Evolutionary conservation across 2,329 filamentous ascomycete species (phyloP).

Genomic region (Huntiella bhutanensis): DNA sequence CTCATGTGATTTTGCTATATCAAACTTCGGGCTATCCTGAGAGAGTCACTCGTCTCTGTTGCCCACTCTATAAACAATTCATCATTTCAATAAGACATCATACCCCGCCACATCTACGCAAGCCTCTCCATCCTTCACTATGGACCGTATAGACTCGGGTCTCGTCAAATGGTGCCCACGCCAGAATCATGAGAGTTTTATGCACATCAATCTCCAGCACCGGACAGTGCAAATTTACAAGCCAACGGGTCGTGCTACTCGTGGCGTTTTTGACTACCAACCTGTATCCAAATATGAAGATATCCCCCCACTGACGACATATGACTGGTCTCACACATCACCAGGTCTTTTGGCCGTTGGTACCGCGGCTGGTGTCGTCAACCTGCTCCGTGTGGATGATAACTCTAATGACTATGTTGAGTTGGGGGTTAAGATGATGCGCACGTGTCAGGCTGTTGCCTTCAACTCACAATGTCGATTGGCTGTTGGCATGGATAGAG

Average conservation of each 20-base stretch:
- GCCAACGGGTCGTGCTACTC: slow-evolving; percentile 38
- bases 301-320: slow-evolving; percentile 43
- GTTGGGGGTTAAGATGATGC: slow-evolving; percentile 53
- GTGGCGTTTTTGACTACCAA: slow-evolving; percentile 36
- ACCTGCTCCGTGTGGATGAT: slow-evolving; percentile 54
- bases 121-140: slow-evolving; percentile 15
- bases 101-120: neutral
- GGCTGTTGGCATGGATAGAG: slow-evolving; percentile 62
- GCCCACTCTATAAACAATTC: too few species aligned
- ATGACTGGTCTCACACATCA: slow-evolving; percentile 46
- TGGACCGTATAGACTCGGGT: slow-evolving; percentile 42
- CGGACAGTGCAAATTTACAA: slow-evolving; percentile 44
- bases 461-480: slow-evolving; percentile 56
- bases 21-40: too few species aligned
- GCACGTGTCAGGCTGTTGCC: slow-evolving; percentile 64
- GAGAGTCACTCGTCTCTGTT: too few species aligned
- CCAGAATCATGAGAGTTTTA: slow-evolving; percentile 36
- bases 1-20: too few species aligned
- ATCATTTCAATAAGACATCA: too few species aligned
- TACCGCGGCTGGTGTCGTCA: slow-evolving; percentile 55
- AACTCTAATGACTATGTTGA: slow-evolving; percentile 45
- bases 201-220: slow-evolving; percentile 46
- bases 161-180: slow-evolving; percentile 50
- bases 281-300: slow-evolving; percentile 41
- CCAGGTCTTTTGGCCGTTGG: slow-evolving; percentile 55